Evolutionary conservation across 176 grass and related monocot genomes (phyloP), one percentile per base, ranked within the genome.

Genomic region (Ananas comosus): DNA sequence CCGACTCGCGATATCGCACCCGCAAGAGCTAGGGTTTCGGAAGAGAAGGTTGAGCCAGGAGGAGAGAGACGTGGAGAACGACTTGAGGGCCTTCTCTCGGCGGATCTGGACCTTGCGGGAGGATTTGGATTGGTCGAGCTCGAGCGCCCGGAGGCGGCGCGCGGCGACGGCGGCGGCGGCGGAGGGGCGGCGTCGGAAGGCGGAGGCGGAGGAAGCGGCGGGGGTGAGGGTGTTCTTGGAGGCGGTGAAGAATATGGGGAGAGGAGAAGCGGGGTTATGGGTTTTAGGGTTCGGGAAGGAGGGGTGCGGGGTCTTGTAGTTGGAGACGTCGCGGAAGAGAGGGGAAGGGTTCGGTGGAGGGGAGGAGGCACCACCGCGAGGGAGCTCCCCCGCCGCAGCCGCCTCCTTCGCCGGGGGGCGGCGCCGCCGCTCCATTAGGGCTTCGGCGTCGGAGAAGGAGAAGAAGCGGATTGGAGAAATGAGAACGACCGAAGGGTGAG

Each of bases 31-130:
- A 59, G 83, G 74, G 50, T 80, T 61, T 10, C 63, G 63, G 50
- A 91, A 79, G 2, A 91, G 83, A 48, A 83, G 81, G 7, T 78
- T 81, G 63, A 91, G 63, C 83, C 88, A 91, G 21, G 83, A 74
- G 17, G 88, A 69, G 53, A 72, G 54, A 19, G 83, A 78, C 27
- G 17, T 28, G 12, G 83, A 66, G 70, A 91, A 81, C 33, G 74
- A 3, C 51, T 79, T 78, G 23, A 86, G 74, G 2, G 74, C 63
- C 54, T 70, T 58, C 64, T 91, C 83, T 66, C 76, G 80, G 53
- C 47, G 50, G 19, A 68, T 74, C 80, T 83, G 77, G 63, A 64
- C 78, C 63, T 75, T 78, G 50, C 80, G 83, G 66, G 88, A 84
- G 76, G 83, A 83, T 33, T 67, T 67, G 52, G 80, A 83, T 67